Base-by-base conservation (phyloP, 1,139 yeast genomes). In the Arxiozyma heterogenica region DNA sequence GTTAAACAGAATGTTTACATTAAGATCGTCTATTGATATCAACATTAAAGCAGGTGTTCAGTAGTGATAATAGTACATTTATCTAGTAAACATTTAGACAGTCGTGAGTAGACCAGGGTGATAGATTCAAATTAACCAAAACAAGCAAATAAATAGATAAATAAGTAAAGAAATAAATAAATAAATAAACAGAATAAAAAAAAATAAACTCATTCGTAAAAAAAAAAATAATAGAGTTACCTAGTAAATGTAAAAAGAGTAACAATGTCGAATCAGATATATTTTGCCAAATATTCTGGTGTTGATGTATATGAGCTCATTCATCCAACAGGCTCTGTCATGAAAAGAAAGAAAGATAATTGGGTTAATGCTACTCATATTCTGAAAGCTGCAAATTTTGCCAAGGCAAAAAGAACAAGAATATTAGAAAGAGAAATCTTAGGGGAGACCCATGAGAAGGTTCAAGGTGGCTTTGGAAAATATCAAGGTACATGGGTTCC, bases 301-400 rank as follows among this genome's bases (percentile, higher is more conserved):
- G 95, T 90, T 21, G 93, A 93, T 54, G 98, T 91, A 46, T 87
- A 85, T 66, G 98, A 93, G 74, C 84, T 87, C 63, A 76, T 83
- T 43, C 83, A 85, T 63, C 82, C 86, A 54, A 85, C 86, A 53
- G 86, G 90, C 34, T 91, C 97, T 11, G 89, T 93, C 25, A 93
- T 93, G 98, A 82, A 97, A 69, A 76, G 98, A 57, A 84, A 88
- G 61, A 76, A 78, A 47, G 98, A 93, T 68, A 90, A 89, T 56
- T 90, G 97, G 95, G 95, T 91, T 53, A 93, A 93, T 72, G 98
- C 98, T n/a, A 93, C 98, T 25, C 98, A 93, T 71, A 90, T 93
- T 50, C 76, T 93, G 57, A 91, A 93, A 69, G 91, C 94, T 51
- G 96, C 98, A 52, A 86, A 89, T 65, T 90, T 91, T 67, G 96